Evolutionary conservation across 805 yeast species (phyloP).

Genomic region (Pichia deserticola): DNA sequence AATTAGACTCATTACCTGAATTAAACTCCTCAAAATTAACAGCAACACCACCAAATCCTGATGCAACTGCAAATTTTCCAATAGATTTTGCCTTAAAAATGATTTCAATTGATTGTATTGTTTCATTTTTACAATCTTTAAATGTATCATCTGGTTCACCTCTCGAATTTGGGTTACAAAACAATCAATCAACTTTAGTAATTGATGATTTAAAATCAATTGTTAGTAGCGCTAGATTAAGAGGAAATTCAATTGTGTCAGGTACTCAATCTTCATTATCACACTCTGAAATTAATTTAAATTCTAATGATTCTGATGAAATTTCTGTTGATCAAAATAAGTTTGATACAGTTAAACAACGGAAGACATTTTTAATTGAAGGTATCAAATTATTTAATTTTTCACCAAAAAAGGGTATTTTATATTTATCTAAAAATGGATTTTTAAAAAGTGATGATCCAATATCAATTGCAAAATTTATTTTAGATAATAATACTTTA

Average conservation of each 20-base stretch:
- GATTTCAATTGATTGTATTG: constrained; percentile 71
- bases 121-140: constrained; percentile 73
- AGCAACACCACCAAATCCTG: constrained; percentile 48
- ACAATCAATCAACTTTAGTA: not conserved
- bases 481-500: constrained; percentile 59
- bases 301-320: constrained; percentile 12
- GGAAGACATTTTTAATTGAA: constrained; percentile 74
- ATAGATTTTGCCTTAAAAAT: constrained; percentile 79
- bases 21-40: constrained; percentile 62
- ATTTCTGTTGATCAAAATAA: constrained; percentile 70
- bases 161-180: constrained; percentile 1
- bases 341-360: constrained; percentile 75
- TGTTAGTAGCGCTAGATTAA: constrained; percentile 1
- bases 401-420: constrained; percentile 77
- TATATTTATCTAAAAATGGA: constrained; percentile 49
- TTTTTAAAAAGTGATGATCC: constrained; percentile 61
- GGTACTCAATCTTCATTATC: constrained; percentile 20
- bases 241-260: constrained; percentile 21
- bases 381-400: constrained; percentile 75
- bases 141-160: constrained; percentile 78
- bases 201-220: constrained; percentile 8
- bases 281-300: constrained; percentile 15
- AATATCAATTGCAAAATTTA: constrained; percentile 61
- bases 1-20: constrained; percentile 48
- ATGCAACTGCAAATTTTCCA: constrained; percentile 50